Evolutionary conservation across 139 green algal species (phyloP), one percentile per base, ranked within the genome.

Genomic region (Haematococcus lacustris): DNA sequence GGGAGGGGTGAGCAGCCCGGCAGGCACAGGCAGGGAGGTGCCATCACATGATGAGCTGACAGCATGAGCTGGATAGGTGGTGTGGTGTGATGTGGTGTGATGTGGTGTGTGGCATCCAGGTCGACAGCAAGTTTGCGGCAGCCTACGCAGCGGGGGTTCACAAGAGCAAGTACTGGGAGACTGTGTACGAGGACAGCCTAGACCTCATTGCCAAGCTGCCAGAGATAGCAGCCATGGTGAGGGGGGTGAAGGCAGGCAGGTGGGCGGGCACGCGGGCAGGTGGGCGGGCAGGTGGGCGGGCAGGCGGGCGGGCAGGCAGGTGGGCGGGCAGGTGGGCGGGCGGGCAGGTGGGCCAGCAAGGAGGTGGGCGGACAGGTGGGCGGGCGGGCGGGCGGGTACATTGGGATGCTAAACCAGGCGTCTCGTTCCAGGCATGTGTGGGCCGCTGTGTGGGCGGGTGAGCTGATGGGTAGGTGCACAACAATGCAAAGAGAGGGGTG

Each of bases 131-230:
- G 75, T 98, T 98, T 86, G 85, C 89, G 7, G 57, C 39, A 40
- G 92, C 90, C 9, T 99, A 99, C 77, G 63, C 69, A 30, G 38
- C 68, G 33, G 95, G 95, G 73, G 77, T 97, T 32, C 88, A 93
- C 87, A 98, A 98, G 85, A 83, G 62, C 53, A 86, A 92, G 76
- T 96, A 93, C 82, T 98, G 95, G 95, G 85, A 97, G 66, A 80
- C 78, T 0, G 76, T 90, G 30, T 94, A 89, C 47, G 95, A 99
- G 75, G 95, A 99, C 88, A 82, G 72, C 32, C 76, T 99, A 65
- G 80, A 98, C 83, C 79, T 98, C 4, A 96, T 99, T 39, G 95
- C 94, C 51, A 92, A 93, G 79, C 89, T 99, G 74, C 95, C 95
- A 5, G 80, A 77, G 35, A 71, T 97, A 50, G 95, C 94, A 0